Percentiles rank a stretch among this genome's conserved stretches.
These are phyloP conservation scores for Trametes pubescens DNA, from an alignment of 1,284 basidiomycete genomes.

Conservation along the genomic window DNA sequence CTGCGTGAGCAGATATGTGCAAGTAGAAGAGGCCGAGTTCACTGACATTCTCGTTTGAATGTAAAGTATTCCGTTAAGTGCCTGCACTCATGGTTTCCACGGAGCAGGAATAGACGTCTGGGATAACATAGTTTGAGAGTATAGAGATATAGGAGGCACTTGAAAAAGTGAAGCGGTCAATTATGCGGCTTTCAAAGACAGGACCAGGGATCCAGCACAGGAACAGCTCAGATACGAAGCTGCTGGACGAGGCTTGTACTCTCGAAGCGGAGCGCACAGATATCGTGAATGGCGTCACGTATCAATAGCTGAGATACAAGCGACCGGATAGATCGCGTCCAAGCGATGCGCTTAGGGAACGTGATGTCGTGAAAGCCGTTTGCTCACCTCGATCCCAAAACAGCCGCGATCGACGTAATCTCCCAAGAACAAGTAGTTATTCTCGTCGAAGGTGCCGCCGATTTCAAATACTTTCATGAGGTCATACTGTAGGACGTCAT, in stretches of 20 bases:
- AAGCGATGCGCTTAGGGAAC: background rate
- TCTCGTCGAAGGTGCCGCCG: slow-evolving; percentile 89
- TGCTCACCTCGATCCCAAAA: slow-evolving; percentile 90
- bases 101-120: slow-evolving; percentile 37
- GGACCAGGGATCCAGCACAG: background rate
- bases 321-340: background rate
- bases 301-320: background rate
- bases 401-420: slow-evolving; percentile 99
- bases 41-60: slow-evolving; percentile 44
- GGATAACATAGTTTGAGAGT: slow-evolving; percentile 44
- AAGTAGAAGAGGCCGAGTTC: background rate
- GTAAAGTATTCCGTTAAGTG: slow-evolving; percentile 46
- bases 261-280: no score
- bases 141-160: slow-evolving; percentile 41
- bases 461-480: slow-evolving; percentile 99
- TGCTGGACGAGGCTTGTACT: no score
- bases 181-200: background rate
- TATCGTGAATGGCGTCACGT: no score
- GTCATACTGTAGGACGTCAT: slow-evolving; percentile 69
- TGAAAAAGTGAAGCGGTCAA: background rate
- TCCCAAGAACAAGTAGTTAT: slow-evolving; percentile 94
- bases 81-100: slow-evolving; percentile 45
- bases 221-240: background rate
- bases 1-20: background rate
- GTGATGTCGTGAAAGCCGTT: slow-evolving; percentile 24